A percentile compares a stretch with the other conserved stretches of the same genome.
phyloP scores from a whole-genome alignment of 768 basidiomycete species.

The Hericium alpestre region DNA sequence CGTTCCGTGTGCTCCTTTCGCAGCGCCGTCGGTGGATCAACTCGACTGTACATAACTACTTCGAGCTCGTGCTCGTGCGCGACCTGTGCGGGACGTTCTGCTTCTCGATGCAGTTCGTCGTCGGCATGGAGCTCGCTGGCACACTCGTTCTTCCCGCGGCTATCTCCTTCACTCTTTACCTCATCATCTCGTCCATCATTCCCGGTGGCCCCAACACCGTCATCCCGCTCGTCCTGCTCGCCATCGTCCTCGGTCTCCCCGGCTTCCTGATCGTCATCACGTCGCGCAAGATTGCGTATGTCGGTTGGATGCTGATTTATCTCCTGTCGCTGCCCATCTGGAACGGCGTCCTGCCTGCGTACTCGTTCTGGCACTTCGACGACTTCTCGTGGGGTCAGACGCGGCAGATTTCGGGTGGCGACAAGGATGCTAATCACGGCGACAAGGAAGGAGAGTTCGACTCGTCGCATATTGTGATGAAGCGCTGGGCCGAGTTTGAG shows the following conservation, averaged over 20 bases:
- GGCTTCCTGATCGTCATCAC: constrained; percentile 94
- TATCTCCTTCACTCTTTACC: constrained; percentile 92
- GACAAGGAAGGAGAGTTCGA: constrained; percentile 98
- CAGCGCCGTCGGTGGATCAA: constrained; percentile 99
- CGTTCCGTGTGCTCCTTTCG: constrained; percentile 84
- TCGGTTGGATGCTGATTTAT: constrained; percentile 97
- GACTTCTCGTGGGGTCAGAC: constrained; percentile 99
- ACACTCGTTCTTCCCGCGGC: constrained; percentile 95
- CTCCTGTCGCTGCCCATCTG: constrained; percentile 88
- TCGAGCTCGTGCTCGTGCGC: constrained; percentile 88
- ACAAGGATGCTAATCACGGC: constrained; percentile 51
- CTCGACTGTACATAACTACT: constrained; percentile 94
- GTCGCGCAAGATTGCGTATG: constrained; percentile 83
- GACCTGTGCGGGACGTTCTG: constrained; percentile 99
- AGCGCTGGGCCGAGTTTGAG: constrained; percentile 98
- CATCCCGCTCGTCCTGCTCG: constrained; percentile 86
- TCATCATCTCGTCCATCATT: constrained; percentile 81
- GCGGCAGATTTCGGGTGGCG: constrained; percentile 50
- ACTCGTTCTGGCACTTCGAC: constrained; percentile 99
- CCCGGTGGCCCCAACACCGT: constrained; percentile 69
- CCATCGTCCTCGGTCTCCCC: constrained; percentile 91
- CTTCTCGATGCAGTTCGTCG: constrained; percentile 99
- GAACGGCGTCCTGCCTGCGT: constrained; percentile 93
- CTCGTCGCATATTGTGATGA: constrained; percentile 95
- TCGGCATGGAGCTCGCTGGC: constrained; percentile 95